Evolutionary conservation across 2,329 filamentous ascomycete genomes (phyloP), one percentile per base, ranked within the genome.

Genomic region (Rutstroemia sp.): DNA sequence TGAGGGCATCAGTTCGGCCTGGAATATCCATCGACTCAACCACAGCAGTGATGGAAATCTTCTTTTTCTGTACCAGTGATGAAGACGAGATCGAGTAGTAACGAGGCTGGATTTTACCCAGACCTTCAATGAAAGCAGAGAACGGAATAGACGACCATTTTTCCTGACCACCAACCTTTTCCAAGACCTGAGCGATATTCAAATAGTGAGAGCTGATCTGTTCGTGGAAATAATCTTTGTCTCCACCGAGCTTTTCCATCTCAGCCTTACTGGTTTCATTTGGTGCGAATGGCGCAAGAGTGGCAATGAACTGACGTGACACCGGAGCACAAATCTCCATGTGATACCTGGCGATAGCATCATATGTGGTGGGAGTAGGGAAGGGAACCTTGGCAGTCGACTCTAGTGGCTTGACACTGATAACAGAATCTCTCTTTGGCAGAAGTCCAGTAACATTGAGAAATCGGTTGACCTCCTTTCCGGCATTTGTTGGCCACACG

Each of bases 11-110:
- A 34, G 82, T 78, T 49, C 89, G 86, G 63, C 88, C 88, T 19
- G 90, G 85, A 62, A 95, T 81, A 58, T 82, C 75, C 64, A 91
- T 81, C 12, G 86, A 89, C 72, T 97, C 94, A 58, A 99, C 92
- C 42, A 97, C 87, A 57, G 92, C 92, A 16, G 94, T 99, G 67
- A 99, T 88, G 59, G 94, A 89, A 63, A 99, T 91, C 76, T 91
- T 92, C 74, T 95, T 86, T 70, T 94, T 92, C 70, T 99, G 92
- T 10, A 48, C 92, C 8, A 91, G 73, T 6, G 94, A 96, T 0
- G 94, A 97, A 1, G 95, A 99, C 2, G 94, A 99, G 72, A 99
- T 99, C 50, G 95, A 99, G 78, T 99, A 99, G 79, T 97, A 99
- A 50, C 94, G 89, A 41, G 94, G 92, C 73, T 99, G 94, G 57